phyloP scores from a whole-genome alignment of 495 filamentous ascomycete genomes.

The Penicillium daleae region DNA sequence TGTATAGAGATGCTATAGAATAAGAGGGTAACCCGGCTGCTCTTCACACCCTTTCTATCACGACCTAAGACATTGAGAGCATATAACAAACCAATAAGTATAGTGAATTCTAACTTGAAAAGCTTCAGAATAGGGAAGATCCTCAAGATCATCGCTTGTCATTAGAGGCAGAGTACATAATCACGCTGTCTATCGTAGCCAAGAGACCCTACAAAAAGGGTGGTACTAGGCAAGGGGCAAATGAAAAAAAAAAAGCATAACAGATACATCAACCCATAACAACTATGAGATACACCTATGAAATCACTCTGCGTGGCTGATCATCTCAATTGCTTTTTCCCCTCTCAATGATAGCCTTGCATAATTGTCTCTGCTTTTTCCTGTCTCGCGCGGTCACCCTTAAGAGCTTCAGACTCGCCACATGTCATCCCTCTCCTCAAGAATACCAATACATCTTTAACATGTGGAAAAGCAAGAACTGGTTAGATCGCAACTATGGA shows the following conservation, averaged over 20 bases:
- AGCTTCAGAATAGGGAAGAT: background rate
- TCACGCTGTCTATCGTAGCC: background rate
- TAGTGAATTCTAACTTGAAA: background rate
- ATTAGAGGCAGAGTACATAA: background rate
- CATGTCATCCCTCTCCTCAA: background rate
- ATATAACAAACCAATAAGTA: background rate
- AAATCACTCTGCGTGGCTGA: background rate
- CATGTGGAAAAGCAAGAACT: conserved; percentile 19
- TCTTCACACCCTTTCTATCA: background rate
- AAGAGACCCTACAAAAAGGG: background rate
- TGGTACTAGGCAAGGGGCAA: background rate
- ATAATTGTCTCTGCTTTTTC: conserved; percentile 1
- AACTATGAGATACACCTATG: background rate
- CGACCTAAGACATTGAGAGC: background rate
- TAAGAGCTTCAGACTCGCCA: background rate
- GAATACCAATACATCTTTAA: background rate
- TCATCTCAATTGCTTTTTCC: background rate
- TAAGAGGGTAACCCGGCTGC: background rate
- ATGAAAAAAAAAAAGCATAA: background rate
- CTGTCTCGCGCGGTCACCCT: background rate
- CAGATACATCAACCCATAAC: background rate
- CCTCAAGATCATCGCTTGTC: background rate
- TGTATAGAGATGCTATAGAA: background rate
- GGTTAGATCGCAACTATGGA: conserved; percentile 15
- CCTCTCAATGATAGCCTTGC: conserved; percentile 4